Percentiles rank a stretch among this genome's conserved stretches.
Evolutionary conservation across 129 eudicot genomes (phyloP).

Genomic region (Centella asiatica): DNA sequence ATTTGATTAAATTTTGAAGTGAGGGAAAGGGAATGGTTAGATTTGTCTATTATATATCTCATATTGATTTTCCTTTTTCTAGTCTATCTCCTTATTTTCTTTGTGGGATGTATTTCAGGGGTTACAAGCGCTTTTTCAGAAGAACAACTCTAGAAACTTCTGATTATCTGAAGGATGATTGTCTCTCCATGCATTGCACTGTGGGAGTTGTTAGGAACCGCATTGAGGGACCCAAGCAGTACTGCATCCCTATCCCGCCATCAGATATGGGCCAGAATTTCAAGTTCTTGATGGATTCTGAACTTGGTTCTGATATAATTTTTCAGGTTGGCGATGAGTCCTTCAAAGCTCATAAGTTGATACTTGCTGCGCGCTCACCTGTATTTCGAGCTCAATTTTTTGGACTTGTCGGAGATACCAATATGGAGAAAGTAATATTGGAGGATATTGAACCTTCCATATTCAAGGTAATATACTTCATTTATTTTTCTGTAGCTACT

Average conservation of each 20-base stretch:
- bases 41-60: neutral
- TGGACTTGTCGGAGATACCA: slow-evolving; percentile 74
- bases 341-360: slow-evolving; percentile 75
- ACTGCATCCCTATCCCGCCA: slow-evolving; percentile 57
- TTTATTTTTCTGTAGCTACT: neutral
- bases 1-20: neutral
- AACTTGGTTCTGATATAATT: slow-evolving; percentile 64
- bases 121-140: slow-evolving; percentile 80
- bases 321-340: slow-evolving; percentile 55
- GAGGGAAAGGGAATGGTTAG: neutral
- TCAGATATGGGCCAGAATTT: slow-evolving; percentile 79
- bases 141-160: slow-evolving; percentile 58
- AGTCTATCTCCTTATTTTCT: slow-evolving; percentile 6
- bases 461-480: slow-evolving; percentile 53
- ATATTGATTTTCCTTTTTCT: neutral
- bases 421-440: slow-evolving; percentile 45
- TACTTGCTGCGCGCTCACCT: slow-evolving; percentile 94
- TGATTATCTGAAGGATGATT: slow-evolving; percentile 64
- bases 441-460: slow-evolving; percentile 80
- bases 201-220: slow-evolving; percentile 87
- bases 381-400: slow-evolving; percentile 90
- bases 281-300: slow-evolving; percentile 51
- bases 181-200: slow-evolving; percentile 70
- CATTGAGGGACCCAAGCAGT: slow-evolving; percentile 69
- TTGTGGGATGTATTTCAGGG: slow-evolving; percentile 45